A percentile compares a stretch with the other conserved stretches of the same genome.
Conservation (phyloP, 208 protist genomes). For the Trypanosoma platydactyli region DNA sequence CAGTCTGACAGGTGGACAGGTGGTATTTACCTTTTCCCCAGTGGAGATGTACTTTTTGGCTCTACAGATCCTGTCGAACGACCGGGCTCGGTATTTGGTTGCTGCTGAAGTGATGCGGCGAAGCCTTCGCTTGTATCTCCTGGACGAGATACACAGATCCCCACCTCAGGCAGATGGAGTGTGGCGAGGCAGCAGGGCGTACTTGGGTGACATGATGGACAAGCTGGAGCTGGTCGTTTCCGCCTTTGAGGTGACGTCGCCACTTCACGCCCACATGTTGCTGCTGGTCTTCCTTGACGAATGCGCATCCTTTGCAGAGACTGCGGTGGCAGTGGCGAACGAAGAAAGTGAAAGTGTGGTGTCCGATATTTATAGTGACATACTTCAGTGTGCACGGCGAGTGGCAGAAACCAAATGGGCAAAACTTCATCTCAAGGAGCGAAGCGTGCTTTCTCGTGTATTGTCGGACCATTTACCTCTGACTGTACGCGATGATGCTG, state of each 20-base stretch:
- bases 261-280: conserved; percentile 33
- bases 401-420: conserved; percentile 13
- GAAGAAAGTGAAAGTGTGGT: background rate
- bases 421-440: conserved; percentile 22
- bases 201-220: conserved; percentile 39
- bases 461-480: conserved; percentile 17
- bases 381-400: conserved; percentile 11
- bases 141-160: conserved; percentile 8
- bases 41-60: conserved; percentile 38
- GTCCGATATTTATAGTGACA: background rate
- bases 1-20: background rate
- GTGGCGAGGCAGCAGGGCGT: conserved; percentile 25
- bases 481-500: background rate
- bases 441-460: conserved; percentile 16
- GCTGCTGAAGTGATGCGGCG: conserved; percentile 47
- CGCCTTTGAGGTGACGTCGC: conserved; percentile 28
- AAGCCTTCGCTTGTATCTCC: conserved; percentile 29
- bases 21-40: conserved; percentile 36
- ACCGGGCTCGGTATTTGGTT: conserved; percentile 37
- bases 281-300: conserved; percentile 55
- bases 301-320: background rate
- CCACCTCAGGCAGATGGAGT: background rate
- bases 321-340: background rate
- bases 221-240: conserved; percentile 34
- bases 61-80: conserved; percentile 21